Evolutionary conservation across 2,329 filamentous ascomycete species (phyloP).

Genomic region (Phialemoniopsis sp.): DNA sequence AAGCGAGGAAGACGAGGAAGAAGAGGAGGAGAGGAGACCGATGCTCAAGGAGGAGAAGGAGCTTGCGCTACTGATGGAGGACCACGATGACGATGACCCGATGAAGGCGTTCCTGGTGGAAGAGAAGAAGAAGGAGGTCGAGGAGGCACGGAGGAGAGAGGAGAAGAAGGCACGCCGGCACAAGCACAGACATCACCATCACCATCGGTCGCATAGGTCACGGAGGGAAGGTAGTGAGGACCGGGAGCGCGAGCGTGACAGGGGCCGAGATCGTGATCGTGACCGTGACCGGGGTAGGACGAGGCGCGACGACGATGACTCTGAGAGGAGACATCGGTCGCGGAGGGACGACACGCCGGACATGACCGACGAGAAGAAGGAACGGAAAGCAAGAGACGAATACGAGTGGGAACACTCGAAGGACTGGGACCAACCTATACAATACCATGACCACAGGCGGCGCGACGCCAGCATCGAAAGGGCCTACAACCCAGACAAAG

Average conservation of each 20-base stretch:
- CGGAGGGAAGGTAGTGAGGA: slow-evolving; percentile 19
- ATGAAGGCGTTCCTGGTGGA: slow-evolving; percentile 92
- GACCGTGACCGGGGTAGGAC: slow-evolving; percentile 7
- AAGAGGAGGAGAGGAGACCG: slow-evolving; percentile 43
- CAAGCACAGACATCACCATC: slow-evolving; percentile 31
- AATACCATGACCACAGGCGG: background rate
- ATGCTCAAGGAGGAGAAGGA: slow-evolving; percentile 79
- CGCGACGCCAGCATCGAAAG: no score
- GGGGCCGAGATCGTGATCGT: slow-evolving; percentile 13
- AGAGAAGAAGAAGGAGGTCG: slow-evolving; percentile 87
- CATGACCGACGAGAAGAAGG: slow-evolving; percentile 14
- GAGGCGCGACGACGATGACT: slow-evolving; percentile 9
- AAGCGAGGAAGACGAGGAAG: slow-evolving; percentile 38
- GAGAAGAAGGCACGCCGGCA: slow-evolving; percentile 36
- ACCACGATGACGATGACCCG: slow-evolving; percentile 92
- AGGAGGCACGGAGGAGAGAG: slow-evolving; percentile 58
- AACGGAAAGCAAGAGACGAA: slow-evolving; percentile 6
- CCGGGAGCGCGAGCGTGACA: slow-evolving; percentile 7
- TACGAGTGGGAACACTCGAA: background rate
- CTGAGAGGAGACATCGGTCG: slow-evolving; percentile 3
- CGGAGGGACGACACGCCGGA: slow-evolving; percentile 18
- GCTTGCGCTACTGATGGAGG: slow-evolving; percentile 66
- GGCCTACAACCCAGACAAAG: no score
- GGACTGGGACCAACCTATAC: slow-evolving; percentile 1
- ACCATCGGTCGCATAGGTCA: slow-evolving; percentile 36